Evolutionary conservation across 1,139 yeast genomes (phyloP), one percentile per base, ranked within the genome.

Genomic region (Yamadazyma diddensiae): DNA sequence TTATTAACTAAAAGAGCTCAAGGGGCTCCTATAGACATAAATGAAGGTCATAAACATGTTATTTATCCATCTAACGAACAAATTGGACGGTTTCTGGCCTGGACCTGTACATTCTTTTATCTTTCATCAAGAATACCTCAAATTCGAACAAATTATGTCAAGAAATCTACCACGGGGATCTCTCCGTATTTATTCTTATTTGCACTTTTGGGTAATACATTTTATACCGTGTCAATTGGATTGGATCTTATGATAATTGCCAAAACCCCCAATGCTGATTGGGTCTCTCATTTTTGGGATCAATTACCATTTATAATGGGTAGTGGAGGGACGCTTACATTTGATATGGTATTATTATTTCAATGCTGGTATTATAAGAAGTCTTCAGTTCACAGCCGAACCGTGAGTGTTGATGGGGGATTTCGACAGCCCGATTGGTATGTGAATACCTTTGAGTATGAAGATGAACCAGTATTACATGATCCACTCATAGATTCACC

Each of bases 121-220:
- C 65, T 87, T 24, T 62, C 77, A 5, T 83, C 95, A 3, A 64
- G 97, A 42, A 52, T 84, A 15, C 97, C 97, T 1, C 97, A 90
- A 50, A 66, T 90, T 26, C 51, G 67, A 46, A 55, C 63, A 29
- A 66, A 66, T 42, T 55, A 46, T 37, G 37, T 31, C 2, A 42
- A 45, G 25, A 53, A 56, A 29, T 56, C 68, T 11, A 65, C 71
- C 3, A 41, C 53, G 22, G 73, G 73, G 0, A 52, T 65, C 4
- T 61, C 71, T 3, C 54, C 62, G 2, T 57, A 47, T 31, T 49
- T 66, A 24, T 62, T 66, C 34, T 21, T 63, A 2, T 59, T 62
- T 39, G 68, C 70, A 21, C 51, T 65, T 55, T 34, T 57, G 22
- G 71, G 71, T 1, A 65, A 64, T 38, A 28, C 50, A 1, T 57